Conservation (phyloP, 176 grass and related monocot species). For the Avena sativa region DNA sequence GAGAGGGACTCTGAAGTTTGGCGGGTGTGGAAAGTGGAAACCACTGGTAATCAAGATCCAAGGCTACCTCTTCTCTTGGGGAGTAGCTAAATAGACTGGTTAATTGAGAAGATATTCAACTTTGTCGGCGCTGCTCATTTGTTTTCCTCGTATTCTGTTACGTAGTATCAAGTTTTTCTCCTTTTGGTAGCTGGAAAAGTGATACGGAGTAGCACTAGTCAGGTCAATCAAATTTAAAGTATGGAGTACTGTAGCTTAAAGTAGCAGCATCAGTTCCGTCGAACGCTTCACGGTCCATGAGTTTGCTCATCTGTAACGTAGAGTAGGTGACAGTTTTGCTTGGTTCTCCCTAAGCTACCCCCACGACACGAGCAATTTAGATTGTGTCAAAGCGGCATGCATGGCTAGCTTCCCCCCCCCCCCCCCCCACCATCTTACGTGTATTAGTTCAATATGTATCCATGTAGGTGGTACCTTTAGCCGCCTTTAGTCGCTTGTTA, state of each 20-base stretch:
- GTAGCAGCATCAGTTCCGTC: not conserved
- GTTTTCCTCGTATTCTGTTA: not conserved
- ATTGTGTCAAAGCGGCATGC: not conserved
- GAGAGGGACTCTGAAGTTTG: slow-evolving; percentile 33
- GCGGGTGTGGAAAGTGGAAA: slow-evolving; percentile 39
- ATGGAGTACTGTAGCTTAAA: not conserved
- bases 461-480: not conserved
- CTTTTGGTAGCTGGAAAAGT: not conserved
- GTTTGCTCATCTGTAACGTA: not conserved
- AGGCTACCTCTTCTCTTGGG: not conserved
- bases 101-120: not conserved
- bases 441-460: slow-evolving; percentile 1
- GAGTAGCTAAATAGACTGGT: not conserved
- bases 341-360: not conserved
- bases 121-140: not conserved
- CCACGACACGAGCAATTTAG: not conserved
- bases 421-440: not conserved
- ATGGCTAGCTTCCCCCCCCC: slow-evolving; percentile 2
- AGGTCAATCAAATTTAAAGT: not conserved
- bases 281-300: not conserved
- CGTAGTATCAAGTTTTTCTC: not conserved
- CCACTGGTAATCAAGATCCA: slow-evolving; percentile 31
- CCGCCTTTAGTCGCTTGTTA: not conserved
- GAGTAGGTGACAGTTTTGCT: not conserved
- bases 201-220: not conserved